These are phyloP conservation scores for Candida ipomoeae DNA, from an alignment of 805 yeast genomes.

Conservation along the genomic window DNA sequence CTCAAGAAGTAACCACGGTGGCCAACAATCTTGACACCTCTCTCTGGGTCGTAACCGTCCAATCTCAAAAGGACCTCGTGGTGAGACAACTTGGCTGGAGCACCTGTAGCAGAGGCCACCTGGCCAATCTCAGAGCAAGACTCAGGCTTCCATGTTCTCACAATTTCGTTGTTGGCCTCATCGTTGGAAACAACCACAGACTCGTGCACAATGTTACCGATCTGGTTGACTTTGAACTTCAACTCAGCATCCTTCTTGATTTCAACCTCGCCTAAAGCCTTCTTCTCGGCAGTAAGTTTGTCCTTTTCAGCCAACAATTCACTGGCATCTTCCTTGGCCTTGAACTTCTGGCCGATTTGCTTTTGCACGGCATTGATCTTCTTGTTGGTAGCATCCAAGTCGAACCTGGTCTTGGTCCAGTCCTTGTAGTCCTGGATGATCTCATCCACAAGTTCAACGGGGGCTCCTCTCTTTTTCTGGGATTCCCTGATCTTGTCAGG, in stretches of 20 bases:
- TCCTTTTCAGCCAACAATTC: slow-evolving; percentile 83
- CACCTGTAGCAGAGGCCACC: slow-evolving; percentile 73
- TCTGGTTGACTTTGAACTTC: slow-evolving; percentile 76
- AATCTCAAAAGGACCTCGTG: slow-evolving; percentile 91
- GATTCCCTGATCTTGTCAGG: slow-evolving; percentile 85
- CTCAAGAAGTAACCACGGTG: slow-evolving; percentile 98
- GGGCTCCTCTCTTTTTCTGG: slow-evolving; percentile 89
- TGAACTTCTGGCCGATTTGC: slow-evolving; percentile 87
- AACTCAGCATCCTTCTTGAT: slow-evolving; percentile 73
- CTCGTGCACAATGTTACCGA: slow-evolving; percentile 93
- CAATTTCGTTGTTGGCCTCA: slow-evolving; percentile 87
- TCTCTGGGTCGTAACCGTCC: slow-evolving; percentile 98
- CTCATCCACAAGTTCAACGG: slow-evolving; percentile 94
- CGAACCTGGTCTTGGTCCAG: slow-evolving; percentile 82
- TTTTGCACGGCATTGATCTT: slow-evolving; percentile 84
- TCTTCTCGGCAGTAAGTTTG: slow-evolving; percentile 64
- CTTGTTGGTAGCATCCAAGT: slow-evolving; percentile 87
- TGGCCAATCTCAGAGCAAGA: slow-evolving; percentile 55
- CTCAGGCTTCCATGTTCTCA: slow-evolving; percentile 84
- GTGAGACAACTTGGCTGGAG: slow-evolving; percentile 79
- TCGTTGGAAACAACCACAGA: slow-evolving; percentile 81
- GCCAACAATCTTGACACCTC: slow-evolving; percentile 96
- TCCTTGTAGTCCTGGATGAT: slow-evolving; percentile 85
- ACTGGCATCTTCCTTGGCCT: slow-evolving; percentile 90
- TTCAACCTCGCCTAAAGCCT: slow-evolving; percentile 60